phyloP scores from a whole-genome alignment of 306 rosid species.

The Albizia julibrissin region DNA sequence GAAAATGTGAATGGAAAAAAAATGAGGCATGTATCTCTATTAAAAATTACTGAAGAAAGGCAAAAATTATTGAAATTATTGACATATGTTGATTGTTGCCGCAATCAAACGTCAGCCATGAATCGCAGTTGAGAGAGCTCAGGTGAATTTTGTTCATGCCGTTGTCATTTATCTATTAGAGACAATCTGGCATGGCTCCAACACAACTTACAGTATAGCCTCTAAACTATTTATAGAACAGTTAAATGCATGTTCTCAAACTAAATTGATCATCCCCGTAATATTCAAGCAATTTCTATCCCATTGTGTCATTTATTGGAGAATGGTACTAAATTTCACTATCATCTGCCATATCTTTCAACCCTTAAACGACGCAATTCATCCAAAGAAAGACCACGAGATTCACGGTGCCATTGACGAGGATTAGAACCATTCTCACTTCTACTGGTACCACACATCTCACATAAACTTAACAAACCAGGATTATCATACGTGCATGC shows the following conservation, averaged over 20 bases:
- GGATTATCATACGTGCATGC: constrained; percentile 73
- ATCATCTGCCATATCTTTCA: constrained; percentile 63
- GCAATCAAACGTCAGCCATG: background rate
- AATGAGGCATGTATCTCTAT: background rate
- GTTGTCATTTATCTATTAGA: background rate
- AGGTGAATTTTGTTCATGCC: background rate
- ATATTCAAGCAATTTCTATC: background rate
- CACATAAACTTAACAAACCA: constrained; percentile 56
- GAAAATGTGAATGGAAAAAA: background rate
- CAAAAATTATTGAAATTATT: background rate
- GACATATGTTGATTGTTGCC: background rate
- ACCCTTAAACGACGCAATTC: constrained; percentile 69
- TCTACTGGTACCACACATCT: constrained; percentile 70
- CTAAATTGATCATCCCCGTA: background rate
- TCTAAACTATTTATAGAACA: background rate
- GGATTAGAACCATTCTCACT: constrained; percentile 34
- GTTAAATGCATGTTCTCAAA: background rate
- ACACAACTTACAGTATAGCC: background rate
- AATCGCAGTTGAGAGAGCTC: background rate
- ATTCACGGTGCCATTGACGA: constrained; percentile 1
- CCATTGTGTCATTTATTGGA: constrained; percentile 5
- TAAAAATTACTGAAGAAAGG: too few species aligned
- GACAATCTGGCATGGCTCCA: background rate
- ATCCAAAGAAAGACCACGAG: constrained; percentile 47
- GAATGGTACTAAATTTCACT: background rate